phyloP scores from a whole-genome alignment of 345 rosid species.

The Melaleuca quinquenervia region DNA sequence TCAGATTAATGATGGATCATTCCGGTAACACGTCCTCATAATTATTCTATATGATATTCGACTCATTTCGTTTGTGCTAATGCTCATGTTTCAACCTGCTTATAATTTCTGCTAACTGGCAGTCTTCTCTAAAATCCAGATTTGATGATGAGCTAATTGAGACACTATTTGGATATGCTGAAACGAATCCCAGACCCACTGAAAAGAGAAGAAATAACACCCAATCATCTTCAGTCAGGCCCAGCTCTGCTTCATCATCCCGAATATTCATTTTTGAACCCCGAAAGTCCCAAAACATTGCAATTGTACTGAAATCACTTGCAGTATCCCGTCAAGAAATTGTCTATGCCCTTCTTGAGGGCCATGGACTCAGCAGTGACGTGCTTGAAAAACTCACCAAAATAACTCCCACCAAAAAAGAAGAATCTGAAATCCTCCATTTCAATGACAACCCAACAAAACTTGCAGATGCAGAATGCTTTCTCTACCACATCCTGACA shows the following conservation, averaged over 20 bases:
- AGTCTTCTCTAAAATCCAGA: slow-evolving; percentile 12
- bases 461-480: slow-evolving; percentile 70
- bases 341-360: slow-evolving; percentile 33
- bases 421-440: slow-evolving; percentile 39
- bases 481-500: slow-evolving; percentile 48
- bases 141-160: slow-evolving; percentile 45
- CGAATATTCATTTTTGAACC: slow-evolving; percentile 40
- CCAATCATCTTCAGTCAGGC: slow-evolving; percentile 7
- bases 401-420: slow-evolving; percentile 64
- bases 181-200: slow-evolving; percentile 1
- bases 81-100: not conserved
- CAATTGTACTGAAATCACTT: slow-evolving; percentile 46
- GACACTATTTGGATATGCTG: slow-evolving; percentile 31
- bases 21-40: slow-evolving; percentile 18
- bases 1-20: slow-evolving; percentile 46
- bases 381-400: slow-evolving; percentile 60
- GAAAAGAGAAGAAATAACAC: not conserved
- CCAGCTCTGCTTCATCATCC: slow-evolving; percentile 11
- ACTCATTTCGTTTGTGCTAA: not conserved
- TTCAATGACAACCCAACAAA: slow-evolving; percentile 33
- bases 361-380: slow-evolving; percentile 38
- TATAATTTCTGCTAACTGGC: not conserved
- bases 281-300: slow-evolving; percentile 42
- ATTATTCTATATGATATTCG: not conserved
- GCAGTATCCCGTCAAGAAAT: slow-evolving; percentile 30